A percentile compares a stretch with the other conserved stretches of the same genome.
These are phyloP conservation scores for Drosera spatulata DNA, from an alignment of 179 eudicot genomes.

Conservation along the genomic window DNA sequence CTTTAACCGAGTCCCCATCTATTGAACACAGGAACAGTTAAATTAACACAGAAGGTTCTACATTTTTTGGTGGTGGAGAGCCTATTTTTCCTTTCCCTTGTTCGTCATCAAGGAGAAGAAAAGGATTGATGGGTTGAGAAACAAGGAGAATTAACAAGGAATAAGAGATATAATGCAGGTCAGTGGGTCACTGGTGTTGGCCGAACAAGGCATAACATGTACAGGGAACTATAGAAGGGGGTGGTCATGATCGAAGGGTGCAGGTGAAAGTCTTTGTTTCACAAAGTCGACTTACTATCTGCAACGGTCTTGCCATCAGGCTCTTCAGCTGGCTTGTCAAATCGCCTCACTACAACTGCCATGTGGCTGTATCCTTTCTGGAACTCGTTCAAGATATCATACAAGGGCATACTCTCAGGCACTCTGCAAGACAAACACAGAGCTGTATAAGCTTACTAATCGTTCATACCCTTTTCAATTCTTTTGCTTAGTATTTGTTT, in stretches of 20 bases:
- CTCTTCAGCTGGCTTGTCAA: slow-evolving; percentile 23
- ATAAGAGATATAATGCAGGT: too few relatives aligned
- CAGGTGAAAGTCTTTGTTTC: neutral
- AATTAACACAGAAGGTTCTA: neutral
- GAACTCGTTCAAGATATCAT: slow-evolving; percentile 95
- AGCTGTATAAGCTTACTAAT: too few relatives aligned
- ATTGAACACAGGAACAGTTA: neutral
- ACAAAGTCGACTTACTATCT: slow-evolving; percentile 24
- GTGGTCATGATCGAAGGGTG: neutral
- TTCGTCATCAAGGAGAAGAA: too few relatives aligned
- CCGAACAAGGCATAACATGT: too few relatives aligned
- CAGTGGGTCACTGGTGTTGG: too few relatives aligned
- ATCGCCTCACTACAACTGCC: slow-evolving; percentile 84
- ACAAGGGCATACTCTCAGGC: slow-evolving; percentile 66
- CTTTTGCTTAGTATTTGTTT: too few relatives aligned
- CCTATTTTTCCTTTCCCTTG: too few relatives aligned
- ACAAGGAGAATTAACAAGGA: too few relatives aligned
- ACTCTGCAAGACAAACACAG: slow-evolving; percentile 42
- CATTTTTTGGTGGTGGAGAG: too few relatives aligned
- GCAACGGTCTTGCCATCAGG: slow-evolving; percentile 19
- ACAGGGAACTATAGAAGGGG: too few relatives aligned
- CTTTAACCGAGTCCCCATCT: slow-evolving; percentile 20
- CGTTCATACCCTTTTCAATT: too few relatives aligned
- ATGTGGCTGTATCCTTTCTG: slow-evolving; percentile 98
- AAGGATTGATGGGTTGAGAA: too few relatives aligned